phyloP scores from a whole-genome alignment of 306 rosid species.

The Trifolium fragiferum region DNA sequence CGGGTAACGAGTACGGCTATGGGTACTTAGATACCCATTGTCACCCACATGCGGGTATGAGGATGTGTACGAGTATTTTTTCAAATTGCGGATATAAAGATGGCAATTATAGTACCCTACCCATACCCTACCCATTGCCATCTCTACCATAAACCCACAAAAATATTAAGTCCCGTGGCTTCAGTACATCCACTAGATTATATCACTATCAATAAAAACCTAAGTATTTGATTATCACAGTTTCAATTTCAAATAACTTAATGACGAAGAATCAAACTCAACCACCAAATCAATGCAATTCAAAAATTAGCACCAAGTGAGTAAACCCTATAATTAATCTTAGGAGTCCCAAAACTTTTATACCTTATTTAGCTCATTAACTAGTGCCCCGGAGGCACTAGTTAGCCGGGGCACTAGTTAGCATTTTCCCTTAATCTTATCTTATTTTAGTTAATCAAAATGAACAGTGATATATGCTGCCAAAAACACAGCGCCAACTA shows the following conservation, averaged over 20 bases:
- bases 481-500: not conserved
- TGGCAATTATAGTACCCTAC: no score
- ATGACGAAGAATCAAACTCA: conserved; percentile 11
- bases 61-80: no score
- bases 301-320: not conserved
- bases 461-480: not conserved
- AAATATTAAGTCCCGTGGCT: not conserved
- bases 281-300: not conserved
- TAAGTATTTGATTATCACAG: not conserved
- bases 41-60: no score
- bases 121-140: no score
- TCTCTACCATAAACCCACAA: no score
- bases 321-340: not conserved
- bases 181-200: not conserved
- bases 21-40: no score
- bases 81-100: no score
- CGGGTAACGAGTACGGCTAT: no score
- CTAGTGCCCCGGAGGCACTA: no score
- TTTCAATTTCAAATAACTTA: not conserved
- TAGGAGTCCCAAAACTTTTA: no score
- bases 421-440: not conserved
- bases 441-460: not conserved
- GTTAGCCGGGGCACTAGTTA: no score
- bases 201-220: not conserved
- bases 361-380: no score